These are phyloP conservation scores for Rhizophagus clarus DNA, from an alignment of 192 early-diverging fungal genomes.

Conservation along the genomic window DNA sequence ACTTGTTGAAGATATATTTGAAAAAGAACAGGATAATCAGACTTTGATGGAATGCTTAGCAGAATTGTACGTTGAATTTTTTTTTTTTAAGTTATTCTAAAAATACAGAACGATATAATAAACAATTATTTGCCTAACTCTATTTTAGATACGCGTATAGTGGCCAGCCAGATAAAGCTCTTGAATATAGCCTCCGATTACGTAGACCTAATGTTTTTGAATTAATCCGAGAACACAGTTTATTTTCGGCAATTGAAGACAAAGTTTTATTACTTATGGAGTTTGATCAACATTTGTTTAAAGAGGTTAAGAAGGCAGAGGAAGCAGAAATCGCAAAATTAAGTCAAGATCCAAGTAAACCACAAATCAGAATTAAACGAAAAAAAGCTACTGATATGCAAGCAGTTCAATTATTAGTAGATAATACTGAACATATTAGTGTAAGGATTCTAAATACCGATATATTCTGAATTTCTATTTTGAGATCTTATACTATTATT, in stretches of 20 bases:
- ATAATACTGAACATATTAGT: constrained; percentile 82
- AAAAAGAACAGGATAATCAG: constrained; percentile 56
- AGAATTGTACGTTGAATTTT: constrained; percentile 59
- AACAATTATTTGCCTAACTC: background rate
- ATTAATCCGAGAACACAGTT: constrained; percentile 72
- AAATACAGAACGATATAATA: background rate
- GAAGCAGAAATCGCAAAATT: constrained; percentile 30
- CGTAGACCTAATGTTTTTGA: constrained; percentile 73
- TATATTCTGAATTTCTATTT: too few relatives aligned
- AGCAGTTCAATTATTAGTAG: constrained; percentile 82
- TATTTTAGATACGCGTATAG: constrained; percentile 62
- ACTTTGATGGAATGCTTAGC: constrained; percentile 73
- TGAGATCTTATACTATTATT: background rate
- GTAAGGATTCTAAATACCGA: constrained; percentile 42
- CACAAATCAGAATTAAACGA: background rate
- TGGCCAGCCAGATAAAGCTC: constrained; percentile 73
- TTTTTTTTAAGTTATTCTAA: background rate
- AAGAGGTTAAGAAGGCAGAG: constrained; percentile 44
- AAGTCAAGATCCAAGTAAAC: background rate
- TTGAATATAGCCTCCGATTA: constrained; percentile 81
- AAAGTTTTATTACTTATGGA: constrained; percentile 82
- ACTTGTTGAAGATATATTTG: constrained; percentile 69
- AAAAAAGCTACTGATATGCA: constrained; percentile 45
- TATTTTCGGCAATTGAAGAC: constrained; percentile 78
- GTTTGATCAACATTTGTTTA: constrained; percentile 72